Base-by-base conservation (phyloP, 306 rosid genomes). In the Acmispon strigosus region DNA sequence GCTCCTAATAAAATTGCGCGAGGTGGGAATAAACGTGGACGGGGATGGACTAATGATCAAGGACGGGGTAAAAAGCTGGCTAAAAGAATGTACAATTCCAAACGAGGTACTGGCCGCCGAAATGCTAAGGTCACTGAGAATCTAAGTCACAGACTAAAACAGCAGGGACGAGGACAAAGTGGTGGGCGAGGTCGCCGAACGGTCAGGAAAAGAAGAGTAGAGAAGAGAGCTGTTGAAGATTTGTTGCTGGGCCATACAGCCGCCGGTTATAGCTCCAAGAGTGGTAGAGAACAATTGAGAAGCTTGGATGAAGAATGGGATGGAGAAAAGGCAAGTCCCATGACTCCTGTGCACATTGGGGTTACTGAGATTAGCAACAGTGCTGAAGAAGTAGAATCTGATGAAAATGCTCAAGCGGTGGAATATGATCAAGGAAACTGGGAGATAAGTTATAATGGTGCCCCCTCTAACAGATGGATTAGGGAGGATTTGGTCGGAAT, bases 151-250 rank as follows among this genome's bases (percentile, higher is more conserved):
- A 90, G 80, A 84, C 34, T 79, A 20, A 85, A 85, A 83, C 88
- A 75, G 47, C 86, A 81, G 54, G 89, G 82, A 2, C 81, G 71
- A 53, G 89, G 86, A 62, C 89, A 83, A 69, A 89, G 79, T 50
- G 87, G 96, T 51, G 85, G 86, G 36, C 88, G 99, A 49, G 97
- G 99, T 8, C 97, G 89, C 47, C 92, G 99, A 6, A 91, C 99
- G 0, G 88, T 91, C 56, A 83, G 99, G 84, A 89, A 90, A 76
- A 84, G 91, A 47, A 83, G 96, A 84, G 81, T 79, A 42, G 94
- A 81, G 60, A 85, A 86, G 78, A 83, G 88, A 77, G 85, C 80
- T 74, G 86, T 86, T 8, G 91, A 87, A 75, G 91, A 88, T 77
- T 81, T 82, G 51, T 77, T 78, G 59, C 60, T 71, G 20, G 83